Evolutionary conservation across 2,329 filamentous ascomycete genomes (phyloP).

Genomic region (Phialemoniopsis sp.): DNA sequence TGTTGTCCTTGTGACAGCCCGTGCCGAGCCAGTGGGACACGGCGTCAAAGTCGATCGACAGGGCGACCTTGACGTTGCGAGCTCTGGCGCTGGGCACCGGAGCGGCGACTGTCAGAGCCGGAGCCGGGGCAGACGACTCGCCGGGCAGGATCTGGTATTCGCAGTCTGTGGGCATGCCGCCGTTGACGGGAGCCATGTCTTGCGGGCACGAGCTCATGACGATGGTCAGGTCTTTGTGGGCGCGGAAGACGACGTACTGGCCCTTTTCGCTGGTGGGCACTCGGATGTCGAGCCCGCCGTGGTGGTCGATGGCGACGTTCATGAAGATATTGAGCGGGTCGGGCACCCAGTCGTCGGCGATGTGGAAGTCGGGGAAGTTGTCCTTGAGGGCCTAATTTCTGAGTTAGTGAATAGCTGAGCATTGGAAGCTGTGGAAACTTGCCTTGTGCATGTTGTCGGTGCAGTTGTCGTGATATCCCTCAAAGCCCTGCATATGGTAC

Average conservation of each 20-base stretch:
- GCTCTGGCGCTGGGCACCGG: neutral
- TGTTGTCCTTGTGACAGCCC: slow-evolving; percentile 41
- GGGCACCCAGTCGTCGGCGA: slow-evolving; percentile 25
- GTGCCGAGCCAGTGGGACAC: slow-evolving; percentile 51
- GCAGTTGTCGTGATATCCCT: slow-evolving; percentile 33
- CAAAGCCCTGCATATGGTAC: slow-evolving; percentile 28
- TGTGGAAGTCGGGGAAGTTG: slow-evolving; percentile 15
- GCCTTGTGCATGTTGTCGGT: slow-evolving; percentile 29
- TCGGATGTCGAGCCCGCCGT: slow-evolving; percentile 23
- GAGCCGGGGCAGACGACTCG: neutral
- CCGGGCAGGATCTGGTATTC: slow-evolving; percentile 13
- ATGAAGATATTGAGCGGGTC: slow-evolving; percentile 39
- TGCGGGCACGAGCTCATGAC: slow-evolving; percentile 37
- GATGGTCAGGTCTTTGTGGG: slow-evolving; percentile 28
- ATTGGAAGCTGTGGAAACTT: neutral
- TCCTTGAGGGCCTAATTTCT: slow-evolving; percentile 16
- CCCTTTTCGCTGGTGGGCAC: slow-evolving; percentile 25
- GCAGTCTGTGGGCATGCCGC: slow-evolving; percentile 26
- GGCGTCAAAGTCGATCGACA: slow-evolving; percentile 46
- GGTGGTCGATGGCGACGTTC: slow-evolving; percentile 31
- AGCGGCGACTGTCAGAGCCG: neutral
- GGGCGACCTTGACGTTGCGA: slow-evolving; percentile 18
- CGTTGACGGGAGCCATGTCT: slow-evolving; percentile 31
- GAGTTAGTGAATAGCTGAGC: neutral
- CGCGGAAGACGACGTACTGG: slow-evolving; percentile 26